Conservation (phyloP, 169 alveolate genomes). For the Eimeria necatrix region DNA sequence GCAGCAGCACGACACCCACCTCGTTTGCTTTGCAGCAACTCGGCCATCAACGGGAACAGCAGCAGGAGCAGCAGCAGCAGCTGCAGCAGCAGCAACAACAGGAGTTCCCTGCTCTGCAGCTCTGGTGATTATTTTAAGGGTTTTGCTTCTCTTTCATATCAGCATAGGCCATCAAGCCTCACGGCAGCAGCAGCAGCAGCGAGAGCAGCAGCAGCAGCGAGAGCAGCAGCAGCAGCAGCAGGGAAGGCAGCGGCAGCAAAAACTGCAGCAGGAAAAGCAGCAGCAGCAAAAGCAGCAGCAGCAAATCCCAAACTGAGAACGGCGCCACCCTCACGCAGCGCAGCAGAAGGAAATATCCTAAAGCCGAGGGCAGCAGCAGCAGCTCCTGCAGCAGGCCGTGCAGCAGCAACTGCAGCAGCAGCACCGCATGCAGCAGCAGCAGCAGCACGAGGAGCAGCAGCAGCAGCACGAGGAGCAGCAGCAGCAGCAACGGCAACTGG, state of each 20-base stretch:
- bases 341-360: neutral
- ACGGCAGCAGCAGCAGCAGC: conserved; percentile 8
- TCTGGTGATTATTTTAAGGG: too few species aligned
- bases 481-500: neutral
- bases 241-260: neutral
- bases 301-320: neutral
- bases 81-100: neutral
- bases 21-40: neutral
- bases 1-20: neutral
- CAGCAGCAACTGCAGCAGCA: neutral
- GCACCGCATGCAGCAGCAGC: neutral
- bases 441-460: neutral
- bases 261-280: conserved; percentile 5
- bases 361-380: neutral
- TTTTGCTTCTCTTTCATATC: too few species aligned
- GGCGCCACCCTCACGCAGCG: neutral
- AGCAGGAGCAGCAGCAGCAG: neutral
- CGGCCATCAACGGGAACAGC: neutral
- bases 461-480: neutral
- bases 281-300: neutral
- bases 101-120: neutral
- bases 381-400: neutral
- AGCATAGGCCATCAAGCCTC: neutral
- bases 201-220: neutral
- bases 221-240: neutral